These are phyloP conservation scores for Lyophyllum atratum DNA, from an alignment of 768 basidiomycete species.

Conservation along the genomic window DNA sequence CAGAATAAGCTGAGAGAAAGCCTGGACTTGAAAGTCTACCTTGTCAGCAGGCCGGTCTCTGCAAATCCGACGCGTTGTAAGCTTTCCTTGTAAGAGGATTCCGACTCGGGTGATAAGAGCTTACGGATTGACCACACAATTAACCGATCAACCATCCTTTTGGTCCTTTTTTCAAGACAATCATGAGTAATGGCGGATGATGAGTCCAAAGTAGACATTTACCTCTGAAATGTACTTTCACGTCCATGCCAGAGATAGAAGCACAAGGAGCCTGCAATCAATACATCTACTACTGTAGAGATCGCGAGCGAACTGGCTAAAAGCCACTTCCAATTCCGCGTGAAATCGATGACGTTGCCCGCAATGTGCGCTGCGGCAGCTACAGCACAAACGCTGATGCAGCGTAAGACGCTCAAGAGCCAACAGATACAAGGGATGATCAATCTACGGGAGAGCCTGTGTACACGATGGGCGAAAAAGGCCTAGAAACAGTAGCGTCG, in stretches of 20 bases:
- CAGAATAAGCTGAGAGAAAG: not conserved
- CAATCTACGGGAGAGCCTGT: not conserved
- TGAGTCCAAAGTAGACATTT: not conserved
- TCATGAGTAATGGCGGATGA: not conserved
- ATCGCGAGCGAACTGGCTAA: slow-evolving; percentile 2
- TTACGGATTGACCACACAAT: slow-evolving; percentile 7
- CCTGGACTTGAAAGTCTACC: not conserved
- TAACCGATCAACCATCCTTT: slow-evolving; percentile 2
- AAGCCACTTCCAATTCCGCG: not conserved
- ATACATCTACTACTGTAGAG: not conserved
- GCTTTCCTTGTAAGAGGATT: not conserved
- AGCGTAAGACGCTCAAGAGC: slow-evolving; percentile 3
- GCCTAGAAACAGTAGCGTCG: not conserved
- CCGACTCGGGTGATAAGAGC: not conserved
- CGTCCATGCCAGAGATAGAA: slow-evolving; percentile 3
- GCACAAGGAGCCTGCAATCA: slow-evolving; percentile 5
- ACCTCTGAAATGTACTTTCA: not conserved
- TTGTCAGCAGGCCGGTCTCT: not conserved
- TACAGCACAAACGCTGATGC: slow-evolving; percentile 1
- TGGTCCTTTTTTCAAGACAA: not conserved
- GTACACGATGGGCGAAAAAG: not conserved
- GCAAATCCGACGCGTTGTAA: not conserved
- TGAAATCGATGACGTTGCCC: not conserved
- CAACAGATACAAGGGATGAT: not conserved
- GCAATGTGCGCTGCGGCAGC: not conserved